A percentile compares a stretch with the other conserved stretches of the same genome.
Evolutionary conservation across 495 filamentous ascomycete species (phyloP).

Genomic region (Penicillium ucsense): DNA sequence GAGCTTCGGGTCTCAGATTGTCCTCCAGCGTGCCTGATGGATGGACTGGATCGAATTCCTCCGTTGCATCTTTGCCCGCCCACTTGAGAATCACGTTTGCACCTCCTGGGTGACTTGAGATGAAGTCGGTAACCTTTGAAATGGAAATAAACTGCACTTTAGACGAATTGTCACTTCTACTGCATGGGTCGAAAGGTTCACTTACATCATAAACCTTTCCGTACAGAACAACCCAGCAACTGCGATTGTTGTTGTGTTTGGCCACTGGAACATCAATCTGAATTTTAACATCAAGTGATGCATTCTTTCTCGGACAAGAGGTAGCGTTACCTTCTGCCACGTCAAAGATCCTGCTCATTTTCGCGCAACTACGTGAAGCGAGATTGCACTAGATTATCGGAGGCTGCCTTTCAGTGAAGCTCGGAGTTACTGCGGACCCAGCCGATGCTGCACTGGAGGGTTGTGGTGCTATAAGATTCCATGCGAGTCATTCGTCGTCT

Average conservation of each 20-base stretch:
- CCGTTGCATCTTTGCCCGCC: conserved; percentile 73
- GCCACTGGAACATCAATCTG: conserved; percentile 31
- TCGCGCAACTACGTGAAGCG: background rate
- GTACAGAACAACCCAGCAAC: conserved; percentile 83
- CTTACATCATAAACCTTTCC: conserved; percentile 76
- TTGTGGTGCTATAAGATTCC: background rate
- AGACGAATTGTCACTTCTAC: too few species aligned
- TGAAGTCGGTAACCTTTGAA: conserved; percentile 50
- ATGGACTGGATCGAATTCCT: conserved; percentile 82
- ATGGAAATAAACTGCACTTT: too few species aligned
- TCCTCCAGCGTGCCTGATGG: conserved; percentile 73
- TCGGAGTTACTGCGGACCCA: too few species aligned
- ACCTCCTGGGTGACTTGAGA: conserved; percentile 74
- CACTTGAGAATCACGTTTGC: conserved; percentile 72
- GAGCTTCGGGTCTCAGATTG: conserved; percentile 56
- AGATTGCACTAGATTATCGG: too few species aligned
- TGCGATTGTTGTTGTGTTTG: conserved; percentile 64
- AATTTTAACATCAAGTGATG: too few species aligned
- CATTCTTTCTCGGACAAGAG: too few species aligned
- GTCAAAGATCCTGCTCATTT: conserved; percentile 1
- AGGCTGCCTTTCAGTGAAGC: too few species aligned
- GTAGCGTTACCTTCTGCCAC: background rate
- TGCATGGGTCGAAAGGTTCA: background rate
- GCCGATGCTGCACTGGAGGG: too few species aligned
- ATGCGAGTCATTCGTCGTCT: too few species aligned